Percentiles rank a stretch among this genome's conserved stretches.
Conservation (phyloP, 1,284 basidiomycete genomes). For the Papiliotrema flavescens region DNA sequence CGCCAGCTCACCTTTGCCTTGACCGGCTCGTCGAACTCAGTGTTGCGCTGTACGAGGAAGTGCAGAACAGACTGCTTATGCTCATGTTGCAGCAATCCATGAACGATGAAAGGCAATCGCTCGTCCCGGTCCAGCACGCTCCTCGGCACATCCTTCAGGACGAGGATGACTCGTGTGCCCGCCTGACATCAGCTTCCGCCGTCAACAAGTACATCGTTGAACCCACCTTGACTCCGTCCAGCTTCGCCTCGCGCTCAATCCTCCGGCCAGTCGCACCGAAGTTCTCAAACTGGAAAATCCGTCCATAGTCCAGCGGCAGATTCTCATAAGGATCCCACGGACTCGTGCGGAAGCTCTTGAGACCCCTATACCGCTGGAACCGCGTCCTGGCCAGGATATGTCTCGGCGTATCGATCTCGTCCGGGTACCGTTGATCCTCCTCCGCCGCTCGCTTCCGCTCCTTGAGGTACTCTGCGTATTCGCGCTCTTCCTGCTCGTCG, state of each 20-base stretch:
- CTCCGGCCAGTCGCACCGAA: constrained; percentile 79
- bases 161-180: constrained; percentile 72
- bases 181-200: constrained; percentile 52
- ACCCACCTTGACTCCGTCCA: constrained; percentile 66
- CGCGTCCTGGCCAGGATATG: constrained; percentile 79
- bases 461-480: constrained; percentile 55
- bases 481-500: constrained; percentile 73
- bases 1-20: constrained; percentile 72
- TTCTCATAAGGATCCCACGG: constrained; percentile 99
- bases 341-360: constrained; percentile 89
- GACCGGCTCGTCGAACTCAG: constrained; percentile 84
- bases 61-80: constrained; percentile 94
- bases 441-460: constrained; percentile 57
- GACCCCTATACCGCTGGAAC: constrained; percentile 88
- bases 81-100: constrained; percentile 87
- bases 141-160: constrained; percentile 67
- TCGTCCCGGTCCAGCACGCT: constrained; percentile 45
- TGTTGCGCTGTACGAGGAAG: constrained; percentile 91
- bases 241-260: constrained; percentile 63
- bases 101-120: constrained; percentile 64
- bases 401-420: constrained; percentile 95
- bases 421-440: constrained; percentile 83
- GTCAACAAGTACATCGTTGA: constrained; percentile 2
- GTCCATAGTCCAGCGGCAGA: constrained; percentile 86
- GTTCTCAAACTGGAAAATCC: constrained; percentile 96